These are phyloP conservation scores for Leishmania braziliensis DNA, from an alignment of 208 protist genomes.

Conservation along the genomic window DNA sequence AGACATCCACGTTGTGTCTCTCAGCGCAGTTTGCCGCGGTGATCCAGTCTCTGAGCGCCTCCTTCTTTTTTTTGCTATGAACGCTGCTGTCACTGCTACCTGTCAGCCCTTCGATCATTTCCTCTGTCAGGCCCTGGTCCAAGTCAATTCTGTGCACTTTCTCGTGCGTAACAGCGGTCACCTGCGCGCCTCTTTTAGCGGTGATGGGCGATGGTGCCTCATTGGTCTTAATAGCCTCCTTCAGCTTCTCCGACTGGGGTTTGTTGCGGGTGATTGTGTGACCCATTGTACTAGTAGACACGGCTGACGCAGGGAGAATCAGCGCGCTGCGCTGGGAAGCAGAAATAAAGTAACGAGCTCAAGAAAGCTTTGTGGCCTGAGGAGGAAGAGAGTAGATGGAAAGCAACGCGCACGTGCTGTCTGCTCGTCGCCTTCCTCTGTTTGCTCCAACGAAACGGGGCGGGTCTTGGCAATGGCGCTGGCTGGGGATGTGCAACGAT, in stretches of 20 bases:
- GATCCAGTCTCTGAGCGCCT: conserved; percentile 24
- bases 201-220: not conserved
- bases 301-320: not conserved
- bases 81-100: conserved; percentile 5
- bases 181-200: not conserved
- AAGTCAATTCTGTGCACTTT: conserved; percentile 2
- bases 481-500: not conserved
- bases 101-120: conserved; percentile 28
- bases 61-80: conserved; percentile 8
- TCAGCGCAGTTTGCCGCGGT: conserved; percentile 15
- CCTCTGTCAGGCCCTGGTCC: conserved; percentile 26
- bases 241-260: not conserved
- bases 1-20: conserved; percentile 14
- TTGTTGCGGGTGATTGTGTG: conserved; percentile 1
- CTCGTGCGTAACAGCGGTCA: not conserved
- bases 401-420: not conserved
- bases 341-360: not conserved
- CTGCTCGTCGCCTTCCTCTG: not conserved
- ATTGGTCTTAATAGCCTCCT: no score
- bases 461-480: not conserved
- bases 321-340: not conserved
- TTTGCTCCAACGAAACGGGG: not conserved
- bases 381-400: not conserved
- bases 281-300: not conserved
- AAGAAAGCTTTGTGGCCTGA: not conserved